These are phyloP conservation scores for Neurospora intermedia DNA, from an alignment of 495 filamentous ascomycete species.

Conservation along the genomic window DNA sequence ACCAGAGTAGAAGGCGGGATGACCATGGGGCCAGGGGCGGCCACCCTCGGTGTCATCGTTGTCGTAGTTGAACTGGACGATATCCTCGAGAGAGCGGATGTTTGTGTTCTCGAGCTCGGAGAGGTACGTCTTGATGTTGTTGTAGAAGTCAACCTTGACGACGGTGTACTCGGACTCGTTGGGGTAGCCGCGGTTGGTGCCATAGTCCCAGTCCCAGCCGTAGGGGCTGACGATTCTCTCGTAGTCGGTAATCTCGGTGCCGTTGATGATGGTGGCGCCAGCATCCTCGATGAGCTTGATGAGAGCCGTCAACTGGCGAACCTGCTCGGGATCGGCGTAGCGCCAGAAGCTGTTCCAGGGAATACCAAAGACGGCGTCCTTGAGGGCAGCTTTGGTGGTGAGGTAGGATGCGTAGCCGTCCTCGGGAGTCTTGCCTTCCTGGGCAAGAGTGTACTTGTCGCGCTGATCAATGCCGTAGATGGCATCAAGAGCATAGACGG, in stretches of 20 bases:
- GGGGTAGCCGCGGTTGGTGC: constrained; percentile 46
- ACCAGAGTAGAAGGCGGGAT: constrained; percentile 56
- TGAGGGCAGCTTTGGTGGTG: constrained; percentile 38
- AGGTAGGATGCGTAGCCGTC: constrained; percentile 48
- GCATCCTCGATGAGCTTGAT: constrained; percentile 44
- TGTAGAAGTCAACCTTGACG: constrained; percentile 69
- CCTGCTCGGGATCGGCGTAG: constrained; percentile 41
- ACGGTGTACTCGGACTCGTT: constrained; percentile 64
- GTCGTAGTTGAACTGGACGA: constrained; percentile 56
- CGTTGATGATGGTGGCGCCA: constrained; percentile 60
- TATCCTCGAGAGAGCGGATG: constrained; percentile 53
- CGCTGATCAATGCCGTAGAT: constrained; percentile 40
- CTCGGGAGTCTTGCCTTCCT: constrained; percentile 37
- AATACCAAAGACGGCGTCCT: constrained; percentile 55
- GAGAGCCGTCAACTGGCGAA: constrained; percentile 40
- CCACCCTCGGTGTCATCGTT: constrained; percentile 62
- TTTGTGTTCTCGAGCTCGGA: constrained; percentile 52
- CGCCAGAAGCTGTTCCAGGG: constrained; percentile 63
- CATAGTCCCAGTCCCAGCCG: constrained; percentile 68
- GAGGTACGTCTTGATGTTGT: constrained; percentile 57
- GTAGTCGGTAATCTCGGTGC: constrained; percentile 54
- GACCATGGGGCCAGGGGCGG: constrained; percentile 39
- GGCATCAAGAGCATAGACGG: constrained; percentile 52
- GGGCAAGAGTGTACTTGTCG: constrained; percentile 41
- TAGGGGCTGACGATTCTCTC: constrained; percentile 48